Evolutionary conservation across 306 rosid genomes (phyloP).

Genomic region (Cucurbita moschata): DNA sequence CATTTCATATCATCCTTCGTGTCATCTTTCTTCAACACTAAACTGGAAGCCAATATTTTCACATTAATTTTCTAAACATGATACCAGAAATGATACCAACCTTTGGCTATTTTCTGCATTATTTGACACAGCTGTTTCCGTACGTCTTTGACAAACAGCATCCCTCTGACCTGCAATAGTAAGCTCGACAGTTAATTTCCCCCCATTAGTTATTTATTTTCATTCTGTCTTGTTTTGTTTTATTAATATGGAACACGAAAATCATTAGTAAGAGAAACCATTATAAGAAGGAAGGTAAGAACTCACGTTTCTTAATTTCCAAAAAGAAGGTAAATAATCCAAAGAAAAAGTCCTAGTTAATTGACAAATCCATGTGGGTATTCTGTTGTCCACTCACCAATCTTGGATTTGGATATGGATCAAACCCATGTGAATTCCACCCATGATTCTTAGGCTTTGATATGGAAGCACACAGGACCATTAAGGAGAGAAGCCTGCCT

Average conservation of each 20-base stretch:
- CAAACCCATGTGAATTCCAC: background rate
- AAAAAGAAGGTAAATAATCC: too few species aligned
- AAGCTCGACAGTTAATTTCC: constrained; percentile 7
- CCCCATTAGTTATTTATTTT: background rate
- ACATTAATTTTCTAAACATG: constrained; percentile 4
- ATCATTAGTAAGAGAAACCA: background rate
- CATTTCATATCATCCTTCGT: background rate
- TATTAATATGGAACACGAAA: background rate
- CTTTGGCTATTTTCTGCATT: constrained; percentile 73
- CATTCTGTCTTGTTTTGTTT: background rate
- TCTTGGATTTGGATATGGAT: background rate
- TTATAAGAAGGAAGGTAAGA: background rate
- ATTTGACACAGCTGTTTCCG: constrained; percentile 79
- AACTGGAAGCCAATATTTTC: background rate
- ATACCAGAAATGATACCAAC: constrained; percentile 28
- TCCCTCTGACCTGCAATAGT: constrained; percentile 76
- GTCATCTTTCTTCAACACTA: background rate
- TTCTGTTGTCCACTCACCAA: background rate
- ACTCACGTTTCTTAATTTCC: background rate
- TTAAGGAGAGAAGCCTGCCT: background rate
- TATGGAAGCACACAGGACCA: background rate
- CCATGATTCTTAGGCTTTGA: background rate
- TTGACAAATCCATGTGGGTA: background rate
- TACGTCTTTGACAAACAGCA: constrained; percentile 79
- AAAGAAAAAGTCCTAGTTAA: background rate